These are phyloP conservation scores for Gossypium trilobum DNA, from an alignment of 441 rosid genomes.

Conservation along the genomic window DNA sequence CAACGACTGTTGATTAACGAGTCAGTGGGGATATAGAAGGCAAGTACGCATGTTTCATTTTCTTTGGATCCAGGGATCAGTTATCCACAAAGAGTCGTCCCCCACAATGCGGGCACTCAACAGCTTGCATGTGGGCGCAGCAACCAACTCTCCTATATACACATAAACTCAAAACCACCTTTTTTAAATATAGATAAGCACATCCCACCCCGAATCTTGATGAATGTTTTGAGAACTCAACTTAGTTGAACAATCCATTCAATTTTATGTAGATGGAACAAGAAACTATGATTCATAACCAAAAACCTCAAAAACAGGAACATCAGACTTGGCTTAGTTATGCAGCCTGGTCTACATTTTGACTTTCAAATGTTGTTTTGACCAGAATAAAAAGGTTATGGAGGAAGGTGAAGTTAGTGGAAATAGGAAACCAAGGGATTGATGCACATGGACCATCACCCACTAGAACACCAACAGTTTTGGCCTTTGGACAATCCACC, in stretches of 20 bases:
- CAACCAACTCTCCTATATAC: background rate
- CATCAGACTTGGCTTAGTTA: background rate
- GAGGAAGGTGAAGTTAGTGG: background rate
- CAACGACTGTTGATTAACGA: background rate
- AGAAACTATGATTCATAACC: background rate
- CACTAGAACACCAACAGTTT: background rate
- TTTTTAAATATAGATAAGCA: background rate
- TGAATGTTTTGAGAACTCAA: background rate
- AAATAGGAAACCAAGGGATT: background rate
- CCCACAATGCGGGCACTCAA: conserved; percentile 3
- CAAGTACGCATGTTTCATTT: background rate
- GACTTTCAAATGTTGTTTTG: background rate
- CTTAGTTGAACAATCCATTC: background rate
- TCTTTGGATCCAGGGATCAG: conserved; percentile 15
- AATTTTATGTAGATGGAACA: background rate
- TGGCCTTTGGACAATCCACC: conserved; percentile 5
- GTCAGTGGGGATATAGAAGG: background rate
- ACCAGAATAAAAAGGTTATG: background rate
- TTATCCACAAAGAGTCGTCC: background rate
- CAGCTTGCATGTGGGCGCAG: conserved; percentile 14
- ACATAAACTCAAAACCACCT: background rate
- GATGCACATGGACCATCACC: conserved; percentile 5
- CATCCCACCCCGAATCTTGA: background rate
- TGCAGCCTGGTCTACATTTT: background rate
- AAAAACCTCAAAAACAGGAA: background rate